A percentile compares a stretch with the other conserved stretches of the same genome.
Evolutionary conservation across 208 protist genomes (phyloP).

Genomic region (Trypanosoma lewisi): DNA sequence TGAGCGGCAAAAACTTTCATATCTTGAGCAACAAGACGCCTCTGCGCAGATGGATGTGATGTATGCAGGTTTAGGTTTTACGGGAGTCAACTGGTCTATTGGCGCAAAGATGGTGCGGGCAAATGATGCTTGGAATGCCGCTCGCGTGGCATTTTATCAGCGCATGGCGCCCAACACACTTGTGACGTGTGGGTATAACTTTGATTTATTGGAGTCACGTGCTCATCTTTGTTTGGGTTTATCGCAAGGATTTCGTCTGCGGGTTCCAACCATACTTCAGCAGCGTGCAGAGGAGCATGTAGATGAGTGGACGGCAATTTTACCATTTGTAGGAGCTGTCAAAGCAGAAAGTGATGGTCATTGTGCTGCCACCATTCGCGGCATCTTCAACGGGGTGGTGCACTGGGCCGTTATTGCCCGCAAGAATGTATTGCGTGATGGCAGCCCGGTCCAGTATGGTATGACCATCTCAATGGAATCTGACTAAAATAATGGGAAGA

Average conservation of each 20-base stretch:
- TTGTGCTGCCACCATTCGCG: constrained; percentile 66
- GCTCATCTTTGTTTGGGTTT: constrained; percentile 68
- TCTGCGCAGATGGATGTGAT: constrained; percentile 67
- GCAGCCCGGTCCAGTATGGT: constrained; percentile 39
- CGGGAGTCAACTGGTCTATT: constrained; percentile 76
- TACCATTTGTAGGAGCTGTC: constrained; percentile 60
- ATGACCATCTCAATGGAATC: constrained; percentile 68
- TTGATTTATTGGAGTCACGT: constrained; percentile 46
- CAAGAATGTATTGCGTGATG: constrained; percentile 47
- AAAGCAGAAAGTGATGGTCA: constrained; percentile 72
- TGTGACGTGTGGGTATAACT: constrained; percentile 73
- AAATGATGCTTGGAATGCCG: constrained; percentile 65
- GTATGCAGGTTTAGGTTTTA: constrained; percentile 80
- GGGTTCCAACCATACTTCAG: constrained; percentile 41
- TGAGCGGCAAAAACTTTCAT: constrained; percentile 78
- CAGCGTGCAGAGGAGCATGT: constrained; percentile 14
- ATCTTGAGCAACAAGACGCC: constrained; percentile 73
- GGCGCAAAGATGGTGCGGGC: constrained; percentile 71
- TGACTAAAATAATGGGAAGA: background rate
- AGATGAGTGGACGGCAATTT: constrained; percentile 32
- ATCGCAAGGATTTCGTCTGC: constrained; percentile 73
- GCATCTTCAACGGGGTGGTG: constrained; percentile 64
- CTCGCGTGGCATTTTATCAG: constrained; percentile 71
- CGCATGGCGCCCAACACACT: constrained; percentile 52
- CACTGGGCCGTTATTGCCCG: constrained; percentile 68